Evolutionary conservation across 2,329 filamentous ascomycete species (phyloP), one percentile per base, ranked within the genome.

Genomic region (Fusarium paranaense): DNA sequence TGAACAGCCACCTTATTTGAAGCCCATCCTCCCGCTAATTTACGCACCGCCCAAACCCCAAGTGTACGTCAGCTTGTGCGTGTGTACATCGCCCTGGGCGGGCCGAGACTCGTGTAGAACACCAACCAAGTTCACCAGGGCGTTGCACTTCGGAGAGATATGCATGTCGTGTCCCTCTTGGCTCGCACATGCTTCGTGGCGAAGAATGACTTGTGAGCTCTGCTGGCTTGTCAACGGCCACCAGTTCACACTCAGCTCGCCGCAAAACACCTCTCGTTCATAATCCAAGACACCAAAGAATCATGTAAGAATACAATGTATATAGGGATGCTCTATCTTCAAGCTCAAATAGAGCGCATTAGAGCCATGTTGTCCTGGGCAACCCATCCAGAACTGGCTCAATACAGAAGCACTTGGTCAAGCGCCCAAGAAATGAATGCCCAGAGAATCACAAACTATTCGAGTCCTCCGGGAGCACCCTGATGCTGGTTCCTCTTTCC

Each of bases 1-100:
- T 62, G n/a, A 27, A 27, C 20, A 25, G 42, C 25, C 63, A 72
- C 73, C 60, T 65, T 68, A 73, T 73, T 27, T n/a, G 11, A 30
- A 32, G 58, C 42, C 38, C 14, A 35, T 58, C 47, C 25, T 52
- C 27, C 27, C 30, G 18, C 25, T 52, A 32, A 52, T 32, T 27
- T 30, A 54, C 42, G 22, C 42, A 27, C 22, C 22, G 42, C 42
- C 42, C 22, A 18, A 47, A 45, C 8, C 14, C 22, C 42, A 27
- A 52, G 47, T 52, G 25, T 52, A 14, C 47, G 47, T 54, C 47
- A 54, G 47, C n/a, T 60, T 38, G 38, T 30, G 35, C 37, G 37
- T 22, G 37, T 45, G 40, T 16, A 22, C 25, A 16, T 54, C 59
- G 52, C 38, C 42, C 18, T 20, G 10, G 6, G 45, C 27, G n/a